phyloP scores from a whole-genome alignment of 192 early-diverging fungal genomes.

The Coemansia sp. region DNA sequence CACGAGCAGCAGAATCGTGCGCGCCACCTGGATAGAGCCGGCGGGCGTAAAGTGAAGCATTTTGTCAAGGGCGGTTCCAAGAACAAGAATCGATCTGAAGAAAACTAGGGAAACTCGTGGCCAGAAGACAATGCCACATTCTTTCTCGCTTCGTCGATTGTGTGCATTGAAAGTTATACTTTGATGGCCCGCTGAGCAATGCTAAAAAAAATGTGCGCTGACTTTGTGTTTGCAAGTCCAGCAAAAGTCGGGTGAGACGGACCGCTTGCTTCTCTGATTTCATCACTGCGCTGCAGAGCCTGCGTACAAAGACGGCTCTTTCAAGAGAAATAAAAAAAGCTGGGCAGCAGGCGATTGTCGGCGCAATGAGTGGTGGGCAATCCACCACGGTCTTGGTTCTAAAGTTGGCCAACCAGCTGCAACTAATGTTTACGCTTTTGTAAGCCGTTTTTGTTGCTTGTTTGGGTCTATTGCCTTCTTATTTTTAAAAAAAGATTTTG shows the following conservation, averaged over 20 bases:
- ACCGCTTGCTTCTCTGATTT: too few species aligned
- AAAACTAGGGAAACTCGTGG: background rate
- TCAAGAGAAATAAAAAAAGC: background rate
- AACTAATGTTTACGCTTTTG: background rate
- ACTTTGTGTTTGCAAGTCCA: too few species aligned
- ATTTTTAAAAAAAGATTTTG: background rate
- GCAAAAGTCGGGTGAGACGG: too few species aligned
- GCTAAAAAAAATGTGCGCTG: too few species aligned
- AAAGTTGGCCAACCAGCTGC: background rate
- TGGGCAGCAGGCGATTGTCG: background rate
- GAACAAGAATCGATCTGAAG: background rate
- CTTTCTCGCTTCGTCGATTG: background rate
- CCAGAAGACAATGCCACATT: background rate
- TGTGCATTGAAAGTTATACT: background rate
- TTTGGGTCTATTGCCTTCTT: background rate
- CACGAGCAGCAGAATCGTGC: background rate
- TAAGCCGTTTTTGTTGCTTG: background rate
- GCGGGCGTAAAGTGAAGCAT: background rate
- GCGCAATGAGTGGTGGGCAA: background rate
- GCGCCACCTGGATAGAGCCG: background rate
- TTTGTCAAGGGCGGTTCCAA: slow-evolving; percentile 5
- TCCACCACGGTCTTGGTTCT: background rate
- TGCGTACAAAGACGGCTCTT: background rate
- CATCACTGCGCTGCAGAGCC: too few species aligned
- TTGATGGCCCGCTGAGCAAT: background rate